phyloP scores from a whole-genome alignment of 2,329 filamentous ascomycete species.

The Venturia carpophila region DNA sequence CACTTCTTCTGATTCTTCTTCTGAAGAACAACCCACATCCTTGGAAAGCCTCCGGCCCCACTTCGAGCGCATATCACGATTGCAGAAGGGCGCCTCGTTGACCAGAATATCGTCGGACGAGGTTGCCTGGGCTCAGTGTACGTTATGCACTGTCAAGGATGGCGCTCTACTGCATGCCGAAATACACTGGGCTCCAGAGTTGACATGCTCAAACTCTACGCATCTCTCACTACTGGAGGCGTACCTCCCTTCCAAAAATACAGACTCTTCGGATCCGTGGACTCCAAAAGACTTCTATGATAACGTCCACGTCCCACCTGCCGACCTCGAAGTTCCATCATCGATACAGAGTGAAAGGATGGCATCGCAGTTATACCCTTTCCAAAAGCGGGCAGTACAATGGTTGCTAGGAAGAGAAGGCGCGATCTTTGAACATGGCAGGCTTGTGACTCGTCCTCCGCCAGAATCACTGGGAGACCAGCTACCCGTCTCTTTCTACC shows the following conservation, averaged over 20 bases:
- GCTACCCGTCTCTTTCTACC: constrained; percentile 40
- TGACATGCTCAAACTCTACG: background rate
- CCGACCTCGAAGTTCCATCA: constrained; percentile 24
- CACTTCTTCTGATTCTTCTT: background rate
- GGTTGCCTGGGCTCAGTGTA: background rate
- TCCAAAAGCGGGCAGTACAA: constrained; percentile 60
- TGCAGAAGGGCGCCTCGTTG: constrained; percentile 18
- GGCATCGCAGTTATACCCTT: constrained; percentile 54
- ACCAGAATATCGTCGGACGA: background rate
- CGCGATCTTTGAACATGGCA: constrained; percentile 29
- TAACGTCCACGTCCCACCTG: constrained; percentile 54
- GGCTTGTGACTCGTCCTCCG: constrained; percentile 18
- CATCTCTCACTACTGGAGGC: background rate
- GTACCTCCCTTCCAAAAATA: background rate
- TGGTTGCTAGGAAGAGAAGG: constrained; percentile 65
- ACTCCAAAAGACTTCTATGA: constrained; percentile 58
- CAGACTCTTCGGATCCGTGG: constrained; percentile 27
- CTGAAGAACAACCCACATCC: background rate
- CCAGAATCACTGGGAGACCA: constrained; percentile 19
- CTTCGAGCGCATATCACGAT: background rate
- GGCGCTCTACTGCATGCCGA: background rate
- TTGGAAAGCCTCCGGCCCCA: background rate
- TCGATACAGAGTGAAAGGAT: constrained; percentile 26
- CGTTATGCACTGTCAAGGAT: background rate
- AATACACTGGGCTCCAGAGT: constrained; percentile 5